These are phyloP conservation scores for Globisporangium okanoganense DNA, from an alignment of 352 stramenopile species.

Conservation along the genomic window DNA sequence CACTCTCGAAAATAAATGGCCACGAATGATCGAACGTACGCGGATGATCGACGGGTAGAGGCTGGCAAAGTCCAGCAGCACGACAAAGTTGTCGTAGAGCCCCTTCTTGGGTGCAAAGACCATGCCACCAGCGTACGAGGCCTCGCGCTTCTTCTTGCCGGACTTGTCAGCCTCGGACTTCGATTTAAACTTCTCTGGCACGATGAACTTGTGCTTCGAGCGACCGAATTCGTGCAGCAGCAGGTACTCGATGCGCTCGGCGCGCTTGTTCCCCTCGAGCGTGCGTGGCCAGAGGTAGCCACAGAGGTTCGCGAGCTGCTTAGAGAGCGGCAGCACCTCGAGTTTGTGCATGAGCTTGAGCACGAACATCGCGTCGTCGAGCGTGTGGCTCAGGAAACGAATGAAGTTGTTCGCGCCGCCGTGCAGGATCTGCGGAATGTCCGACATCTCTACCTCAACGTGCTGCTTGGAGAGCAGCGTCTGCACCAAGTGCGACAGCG, in stretches of 20 bases:
- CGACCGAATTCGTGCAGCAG: conserved; percentile 98
- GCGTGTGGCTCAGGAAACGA: conserved; percentile 92
- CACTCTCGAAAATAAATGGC: background rate
- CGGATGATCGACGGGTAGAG: conserved; percentile 99
- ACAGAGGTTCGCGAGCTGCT: conserved; percentile 98
- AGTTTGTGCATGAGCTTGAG: conserved; percentile 97
- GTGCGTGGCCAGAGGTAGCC: conserved; percentile 98
- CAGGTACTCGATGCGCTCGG: conserved; percentile 99
- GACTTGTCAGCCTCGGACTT: conserved; percentile 59
- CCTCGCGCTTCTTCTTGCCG: conserved; percentile 58
- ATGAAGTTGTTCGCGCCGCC: conserved; percentile 89
- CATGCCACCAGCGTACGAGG: conserved; percentile 98
- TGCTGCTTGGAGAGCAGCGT: conserved; percentile 88
- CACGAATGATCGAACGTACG: conserved; percentile 23
- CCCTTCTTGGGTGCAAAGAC: conserved; percentile 99
- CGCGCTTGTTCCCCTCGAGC: conserved; percentile 95
- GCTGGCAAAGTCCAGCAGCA: conserved; percentile 99
- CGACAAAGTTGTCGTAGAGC: conserved; percentile 99
- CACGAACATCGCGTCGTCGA: conserved; percentile 96
- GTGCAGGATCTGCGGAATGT: conserved; percentile 93
- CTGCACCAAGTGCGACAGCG: conserved; percentile 92
- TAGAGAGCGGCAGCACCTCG: conserved; percentile 97
- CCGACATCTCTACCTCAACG: conserved; percentile 93
- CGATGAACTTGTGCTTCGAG: conserved; percentile 96
- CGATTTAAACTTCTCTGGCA: conserved; percentile 93